Evolutionary conservation across 768 basidiomycete species (phyloP), one percentile per base, ranked within the genome.

Genomic region (Mycena haematopus): DNA sequence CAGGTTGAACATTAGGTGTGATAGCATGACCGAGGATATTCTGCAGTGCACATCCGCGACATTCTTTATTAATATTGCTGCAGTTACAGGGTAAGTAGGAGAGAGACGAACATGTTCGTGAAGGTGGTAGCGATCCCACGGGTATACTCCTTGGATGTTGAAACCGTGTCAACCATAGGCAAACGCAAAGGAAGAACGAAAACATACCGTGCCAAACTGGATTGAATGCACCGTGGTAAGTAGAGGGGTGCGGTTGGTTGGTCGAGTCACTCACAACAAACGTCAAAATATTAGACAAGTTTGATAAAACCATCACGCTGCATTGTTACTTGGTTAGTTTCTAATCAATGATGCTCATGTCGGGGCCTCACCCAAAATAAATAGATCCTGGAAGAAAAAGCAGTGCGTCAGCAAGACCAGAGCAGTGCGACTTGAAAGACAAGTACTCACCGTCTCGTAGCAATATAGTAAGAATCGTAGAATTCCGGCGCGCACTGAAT

Each of bases 401-500:
- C 9, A 35, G 9, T 31, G 1, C 9, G 50, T 40, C 17, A 55
- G 47, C 33, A n/a, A 10, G 25, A 11, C 6, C 4, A 22, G 33
- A 17, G 8, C 14, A 1, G 19, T 36, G 36, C 21, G 22, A 42
- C 2, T 42, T n/a, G 4, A 45, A 9, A 2, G 5, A 45, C 44
- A 10, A 22, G 6, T 29, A 66, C 65, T 4, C 22, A 66, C 65
- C 65, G 22, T 66, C 65, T 40, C 65, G 56, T 6, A 66, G 27
- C 5, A 66, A 44, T 33, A 66, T 53, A 24, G 52, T 55, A 25
- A 66, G 31, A 1, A 66, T 22, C 13, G n/a, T 14, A n/a, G 55
- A 33, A 7, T 13, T 35, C 6, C 33, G 59, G 11, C 36, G 56
- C 1, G 42, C 46, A 25, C 22, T 52, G 11, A 66, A 52, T 14